These are phyloP conservation scores for Podospora conica DNA, from an alignment of 495 filamentous ascomycete genomes.

Conservation along the genomic window DNA sequence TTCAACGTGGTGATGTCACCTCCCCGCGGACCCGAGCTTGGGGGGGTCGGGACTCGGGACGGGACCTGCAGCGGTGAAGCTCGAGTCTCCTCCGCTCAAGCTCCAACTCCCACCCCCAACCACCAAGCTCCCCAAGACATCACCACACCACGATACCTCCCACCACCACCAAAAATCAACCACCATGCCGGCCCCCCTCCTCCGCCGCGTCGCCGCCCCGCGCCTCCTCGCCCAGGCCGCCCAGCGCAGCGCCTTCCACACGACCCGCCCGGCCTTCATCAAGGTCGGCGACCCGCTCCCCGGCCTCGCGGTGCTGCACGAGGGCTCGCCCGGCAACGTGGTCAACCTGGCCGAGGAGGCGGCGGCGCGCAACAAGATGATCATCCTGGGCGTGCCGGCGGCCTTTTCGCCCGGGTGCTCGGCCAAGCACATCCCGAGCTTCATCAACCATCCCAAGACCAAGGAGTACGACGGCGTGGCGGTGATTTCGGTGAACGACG, in stretches of 20 bases:
- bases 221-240: slow-evolving; percentile 10
- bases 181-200: slow-evolving; percentile 1
- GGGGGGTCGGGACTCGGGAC: background rate
- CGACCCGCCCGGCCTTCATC: slow-evolving; percentile 44
- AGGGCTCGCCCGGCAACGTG: slow-evolving; percentile 68
- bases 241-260: slow-evolving; percentile 43
- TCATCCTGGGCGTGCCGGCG: slow-evolving; percentile 79
- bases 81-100: background rate
- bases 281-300: slow-evolving; percentile 58
- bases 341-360: slow-evolving; percentile 78
- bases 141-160: background rate
- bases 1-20: slow-evolving; percentile 14
- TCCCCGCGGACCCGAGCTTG: background rate
- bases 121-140: background rate
- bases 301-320: slow-evolving; percentile 53
- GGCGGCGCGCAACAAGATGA: slow-evolving; percentile 58
- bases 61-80: background rate
- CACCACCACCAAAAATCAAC: background rate
- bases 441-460: slow-evolving; percentile 65
- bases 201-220: slow-evolving; percentile 12
- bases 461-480: slow-evolving; percentile 74
- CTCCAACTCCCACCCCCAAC: background rate
- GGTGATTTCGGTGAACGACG: slow-evolving; percentile 88
- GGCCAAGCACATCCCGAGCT: slow-evolving; percentile 71
- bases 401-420: slow-evolving; percentile 84